Percentiles rank a stretch among this genome's conserved stretches.
phyloP scores from a whole-genome alignment of 2,329 filamentous ascomycete species.

The Shiraia sp. region DNA sequence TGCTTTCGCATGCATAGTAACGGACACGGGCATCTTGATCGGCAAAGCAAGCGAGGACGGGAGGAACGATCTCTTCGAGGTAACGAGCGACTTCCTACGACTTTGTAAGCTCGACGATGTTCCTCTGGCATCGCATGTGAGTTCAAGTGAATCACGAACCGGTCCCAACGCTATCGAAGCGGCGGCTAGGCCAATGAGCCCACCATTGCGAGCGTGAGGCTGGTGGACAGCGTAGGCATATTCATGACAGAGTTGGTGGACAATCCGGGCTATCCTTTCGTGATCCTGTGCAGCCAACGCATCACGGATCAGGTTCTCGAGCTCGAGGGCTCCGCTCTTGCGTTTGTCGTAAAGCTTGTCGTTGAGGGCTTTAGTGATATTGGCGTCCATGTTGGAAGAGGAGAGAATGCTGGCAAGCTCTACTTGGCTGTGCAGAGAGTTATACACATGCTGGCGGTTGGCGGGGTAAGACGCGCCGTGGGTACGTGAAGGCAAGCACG shows the following conservation, averaged over 20 bases:
- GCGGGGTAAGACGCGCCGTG: not conserved
- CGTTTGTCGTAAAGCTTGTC: slow-evolving; percentile 99
- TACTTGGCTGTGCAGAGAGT: slow-evolving; percentile 29
- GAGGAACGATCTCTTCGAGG: slow-evolving; percentile 90
- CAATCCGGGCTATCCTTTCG: slow-evolving; percentile 79
- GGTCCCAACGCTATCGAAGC: slow-evolving; percentile 93
- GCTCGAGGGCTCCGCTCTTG: slow-evolving; percentile 92
- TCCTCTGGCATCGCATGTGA: too few relatives aligned
- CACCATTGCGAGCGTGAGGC: slow-evolving; percentile 93
- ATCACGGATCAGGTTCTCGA: slow-evolving; percentile 89
- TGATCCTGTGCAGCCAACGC: slow-evolving; percentile 76
- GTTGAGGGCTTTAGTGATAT: slow-evolving; percentile 87
- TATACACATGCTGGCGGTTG: slow-evolving; percentile 8
- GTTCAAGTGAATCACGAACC: slow-evolving; percentile 62
- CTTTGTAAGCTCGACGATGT: slow-evolving; percentile 13
- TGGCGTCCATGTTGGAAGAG: slow-evolving; percentile 71
- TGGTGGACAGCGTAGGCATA: slow-evolving; percentile 98
- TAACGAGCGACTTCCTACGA: slow-evolving; percentile 85
- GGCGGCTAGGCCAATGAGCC: slow-evolving; percentile 90
- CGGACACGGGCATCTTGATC: slow-evolving; percentile 97
- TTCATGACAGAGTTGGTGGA: slow-evolving; percentile 95
- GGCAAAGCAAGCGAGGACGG: slow-evolving; percentile 94
- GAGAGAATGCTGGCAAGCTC: slow-evolving; percentile 15
- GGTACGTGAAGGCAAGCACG: slow-evolving; percentile 4
- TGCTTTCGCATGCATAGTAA: slow-evolving; percentile 98